Evolutionary conservation across 768 basidiomycete species (phyloP), one percentile per base, ranked within the genome.

Genomic region (Hypholoma fasciculare): DNA sequence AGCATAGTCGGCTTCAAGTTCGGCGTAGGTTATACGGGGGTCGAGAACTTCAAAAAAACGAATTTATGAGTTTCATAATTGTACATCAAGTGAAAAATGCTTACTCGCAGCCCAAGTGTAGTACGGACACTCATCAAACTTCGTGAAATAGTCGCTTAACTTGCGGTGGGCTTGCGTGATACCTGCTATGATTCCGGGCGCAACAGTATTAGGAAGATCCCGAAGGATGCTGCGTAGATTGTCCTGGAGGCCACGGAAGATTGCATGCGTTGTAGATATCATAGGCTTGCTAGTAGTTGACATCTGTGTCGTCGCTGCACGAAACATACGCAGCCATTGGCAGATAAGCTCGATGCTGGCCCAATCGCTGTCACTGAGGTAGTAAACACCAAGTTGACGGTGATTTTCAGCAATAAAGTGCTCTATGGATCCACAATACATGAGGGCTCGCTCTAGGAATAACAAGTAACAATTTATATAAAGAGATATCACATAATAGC

Each of bases 141-240:
- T 68, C 46, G 54, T 54, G 38, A 65, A 74, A 40, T 76, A 75
- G 49, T 73, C 69, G 57, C 70, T 72, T 1, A 76, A 62, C 59
- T 75, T 75, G 1, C 57, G 50, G 48, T 75, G 73, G 1, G 72
- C 66, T 2, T 61, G 53, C 0, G 64, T 30, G 8, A 76, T 58
- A 0, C 69, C 71, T 2, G 56, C 52, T 30, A 52, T 49, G 11
- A 75, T 26, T 1, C 30, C 12, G 12, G 69, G 55, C 0, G 65
- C 27, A 8, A 57, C 20, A 63, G 1, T 53, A 50, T 40, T 11
- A n/a, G 44, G 44, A 9, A 46, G 19, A 9, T 20, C 19, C 12
- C 13, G 2, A 20, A 46, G 44, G 9, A 46, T 46, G 17, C 2
- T 46, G 12, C 20, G 16, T 14, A 46, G 20, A 17, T 46, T 46